Percentiles rank a stretch among this genome's conserved stretches.
Evolutionary conservation across 202 grass and related monocot species (phyloP).

Genomic region (Alloteropsis angusta): DNA sequence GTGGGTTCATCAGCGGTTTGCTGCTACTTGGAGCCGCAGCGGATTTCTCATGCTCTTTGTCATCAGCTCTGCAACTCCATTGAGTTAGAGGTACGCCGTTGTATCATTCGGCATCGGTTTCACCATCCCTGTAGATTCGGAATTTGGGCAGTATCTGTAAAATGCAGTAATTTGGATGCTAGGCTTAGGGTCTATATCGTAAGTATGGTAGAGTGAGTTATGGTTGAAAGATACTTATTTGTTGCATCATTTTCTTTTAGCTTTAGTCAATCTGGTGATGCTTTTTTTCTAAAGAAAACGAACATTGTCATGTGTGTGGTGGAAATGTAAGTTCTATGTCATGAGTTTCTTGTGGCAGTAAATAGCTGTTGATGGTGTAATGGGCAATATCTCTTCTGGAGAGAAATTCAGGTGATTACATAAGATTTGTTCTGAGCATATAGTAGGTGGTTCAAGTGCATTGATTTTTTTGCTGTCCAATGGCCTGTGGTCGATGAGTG

Average conservation of each 20-base stretch:
- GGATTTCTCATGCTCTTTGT: neutral
- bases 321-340: neutral
- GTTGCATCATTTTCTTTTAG: neutral
- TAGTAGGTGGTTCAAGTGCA: neutral
- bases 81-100: neutral
- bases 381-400: neutral
- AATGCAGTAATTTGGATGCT: neutral
- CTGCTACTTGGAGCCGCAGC: neutral
- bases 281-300: neutral
- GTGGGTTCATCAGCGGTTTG: neutral
- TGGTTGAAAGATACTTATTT: neutral
- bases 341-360: neutral
- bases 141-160: neutral
- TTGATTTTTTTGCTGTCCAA: too few relatives aligned
- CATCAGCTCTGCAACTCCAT: neutral
- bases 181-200: neutral
- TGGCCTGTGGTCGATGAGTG: neutral
- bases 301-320: neutral
- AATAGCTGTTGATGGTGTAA: neutral
- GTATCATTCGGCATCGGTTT: neutral
- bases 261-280: neutral
- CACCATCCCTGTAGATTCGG: neutral
- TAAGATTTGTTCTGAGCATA: neutral
- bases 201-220: neutral
- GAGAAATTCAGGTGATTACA: neutral